These are phyloP conservation scores for Stylosanthes scabra DNA, from an alignment of 331 rosid genomes.

Conservation along the genomic window DNA sequence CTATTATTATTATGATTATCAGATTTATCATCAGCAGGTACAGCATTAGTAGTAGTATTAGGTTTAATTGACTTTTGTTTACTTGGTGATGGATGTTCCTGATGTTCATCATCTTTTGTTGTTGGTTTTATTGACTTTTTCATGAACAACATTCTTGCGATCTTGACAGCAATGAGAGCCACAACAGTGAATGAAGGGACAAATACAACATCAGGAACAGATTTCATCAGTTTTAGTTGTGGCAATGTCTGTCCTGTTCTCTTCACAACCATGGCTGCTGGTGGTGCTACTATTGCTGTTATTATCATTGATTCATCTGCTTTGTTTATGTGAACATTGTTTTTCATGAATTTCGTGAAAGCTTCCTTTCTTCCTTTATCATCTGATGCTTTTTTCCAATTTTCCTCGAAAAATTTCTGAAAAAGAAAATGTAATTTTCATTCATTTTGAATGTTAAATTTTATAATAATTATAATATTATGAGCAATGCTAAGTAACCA, in stretches of 20 bases:
- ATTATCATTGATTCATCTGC: conserved; percentile 50
- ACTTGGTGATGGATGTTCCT: too few species aligned
- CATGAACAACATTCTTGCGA: conserved; percentile 46
- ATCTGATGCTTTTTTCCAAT: conserved; percentile 29
- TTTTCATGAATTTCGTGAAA: conserved; percentile 40
- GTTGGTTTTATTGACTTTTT: conserved; percentile 19
- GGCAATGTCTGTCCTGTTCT: conserved; percentile 57
- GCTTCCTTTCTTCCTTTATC: neutral
- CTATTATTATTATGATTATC: too few species aligned
- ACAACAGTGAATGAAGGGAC: conserved; percentile 63
- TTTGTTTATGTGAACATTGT: conserved; percentile 44
- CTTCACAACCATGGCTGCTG: conserved; percentile 67
- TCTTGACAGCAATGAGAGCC: conserved; percentile 55
- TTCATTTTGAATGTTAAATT: too few species aligned
- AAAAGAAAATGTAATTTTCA: neutral
- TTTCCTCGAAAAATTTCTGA: conserved; percentile 22
- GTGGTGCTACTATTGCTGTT: conserved; percentile 63
- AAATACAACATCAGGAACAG: conserved; percentile 67
- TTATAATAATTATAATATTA: too few species aligned
- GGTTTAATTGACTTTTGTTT: too few species aligned
- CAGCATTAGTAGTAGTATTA: too few species aligned
- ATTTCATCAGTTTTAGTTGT: conserved; percentile 58
- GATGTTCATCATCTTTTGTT: neutral
- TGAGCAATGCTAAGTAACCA: too few species aligned
- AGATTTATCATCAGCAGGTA: too few species aligned